A percentile compares a stretch with the other conserved stretches of the same genome.
phyloP scores from a whole-genome alignment of 2,329 filamentous ascomycete genomes.

The Phialemoniopsis sp. region DNA sequence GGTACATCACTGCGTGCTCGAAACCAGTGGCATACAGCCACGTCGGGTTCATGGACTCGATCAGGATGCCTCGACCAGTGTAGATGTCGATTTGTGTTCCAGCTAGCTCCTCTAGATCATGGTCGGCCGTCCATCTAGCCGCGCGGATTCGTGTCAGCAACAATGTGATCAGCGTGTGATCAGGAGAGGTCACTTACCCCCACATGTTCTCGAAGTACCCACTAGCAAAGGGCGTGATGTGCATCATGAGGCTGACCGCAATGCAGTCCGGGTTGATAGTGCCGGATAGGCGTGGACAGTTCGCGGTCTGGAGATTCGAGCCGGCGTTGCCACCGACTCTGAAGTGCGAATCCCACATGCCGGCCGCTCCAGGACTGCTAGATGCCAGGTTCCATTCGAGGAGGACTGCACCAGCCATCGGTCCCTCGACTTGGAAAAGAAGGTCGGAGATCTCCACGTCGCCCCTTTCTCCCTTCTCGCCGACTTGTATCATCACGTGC shows the following conservation, averaged over 20 bases:
- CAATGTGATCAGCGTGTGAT: no score
- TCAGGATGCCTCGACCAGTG: constrained; percentile 13
- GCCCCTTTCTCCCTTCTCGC: constrained; percentile 56
- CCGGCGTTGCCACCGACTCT: constrained; percentile 69
- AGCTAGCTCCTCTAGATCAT: constrained; percentile 22
- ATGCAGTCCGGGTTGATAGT: constrained; percentile 42
- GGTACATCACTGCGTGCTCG: constrained; percentile 41
- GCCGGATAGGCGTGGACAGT: constrained; percentile 44
- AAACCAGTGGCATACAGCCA: constrained; percentile 34
- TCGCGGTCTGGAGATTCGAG: constrained; percentile 58
- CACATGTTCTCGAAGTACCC: constrained; percentile 49
- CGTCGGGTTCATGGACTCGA: constrained; percentile 19
- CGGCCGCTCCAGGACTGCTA: constrained; percentile 16
- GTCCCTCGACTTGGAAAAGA: constrained; percentile 64
- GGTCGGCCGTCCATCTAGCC: constrained; percentile 67
- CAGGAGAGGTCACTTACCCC: no score
- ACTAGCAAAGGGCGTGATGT: constrained; percentile 35
- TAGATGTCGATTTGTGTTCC: constrained; percentile 4
- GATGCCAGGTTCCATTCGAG: constrained; percentile 66
- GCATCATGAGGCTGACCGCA: constrained; percentile 50
- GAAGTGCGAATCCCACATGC: constrained; percentile 69
- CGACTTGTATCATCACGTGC: constrained; percentile 58
- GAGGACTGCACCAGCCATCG: constrained; percentile 62
- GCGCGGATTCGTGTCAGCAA: no score
- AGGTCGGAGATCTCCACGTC: constrained; percentile 67